A percentile compares a stretch with the other conserved stretches of the same genome.
phyloP scores from a whole-genome alignment of 345 rosid genomes.

The Citrus hindsii region DNA sequence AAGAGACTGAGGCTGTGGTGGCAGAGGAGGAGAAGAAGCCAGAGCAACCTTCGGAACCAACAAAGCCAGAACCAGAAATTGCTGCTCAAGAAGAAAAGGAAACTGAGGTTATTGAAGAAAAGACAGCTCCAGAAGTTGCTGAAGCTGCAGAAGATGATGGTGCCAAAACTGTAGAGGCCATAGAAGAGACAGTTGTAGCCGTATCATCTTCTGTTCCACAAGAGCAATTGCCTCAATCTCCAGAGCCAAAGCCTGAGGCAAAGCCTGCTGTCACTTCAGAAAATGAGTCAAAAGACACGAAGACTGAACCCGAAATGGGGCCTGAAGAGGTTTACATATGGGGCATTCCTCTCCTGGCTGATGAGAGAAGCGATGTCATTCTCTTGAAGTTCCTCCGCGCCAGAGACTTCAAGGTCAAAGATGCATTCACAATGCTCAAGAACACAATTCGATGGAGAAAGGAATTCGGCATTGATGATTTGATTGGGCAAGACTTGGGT shows the following conservation, averaged over 20 bases:
- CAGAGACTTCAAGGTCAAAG: constrained; percentile 81
- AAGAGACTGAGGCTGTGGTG: neutral
- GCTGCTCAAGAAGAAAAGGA: neutral
- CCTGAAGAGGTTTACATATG: constrained; percentile 62
- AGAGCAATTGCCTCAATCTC: constrained; percentile 7
- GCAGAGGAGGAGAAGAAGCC: constrained; percentile 6
- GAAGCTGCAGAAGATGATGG: constrained; percentile 59
- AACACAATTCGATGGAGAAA: constrained; percentile 68
- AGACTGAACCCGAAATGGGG: neutral
- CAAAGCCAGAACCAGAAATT: neutral
- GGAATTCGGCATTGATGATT: constrained; percentile 53
- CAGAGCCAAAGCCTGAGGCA: neutral
- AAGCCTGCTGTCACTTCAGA: neutral
- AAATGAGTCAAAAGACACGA: neutral
- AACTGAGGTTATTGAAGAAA: constrained; percentile 29
- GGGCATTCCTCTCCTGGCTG: constrained; percentile 71
- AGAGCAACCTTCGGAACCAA: neutral
- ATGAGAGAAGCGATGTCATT: constrained; percentile 75
- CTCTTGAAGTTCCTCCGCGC: constrained; percentile 77
- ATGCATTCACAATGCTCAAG: constrained; percentile 68
- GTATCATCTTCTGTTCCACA: constrained; percentile 26
- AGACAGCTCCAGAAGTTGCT: constrained; percentile 27
- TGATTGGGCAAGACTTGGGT: constrained; percentile 56
- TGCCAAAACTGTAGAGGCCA: constrained; percentile 79
- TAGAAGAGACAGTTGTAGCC: constrained; percentile 76